phyloP scores from a whole-genome alignment of 2,329 filamentous ascomycete species.

The Colletotrichum neosansevieriae region DNA sequence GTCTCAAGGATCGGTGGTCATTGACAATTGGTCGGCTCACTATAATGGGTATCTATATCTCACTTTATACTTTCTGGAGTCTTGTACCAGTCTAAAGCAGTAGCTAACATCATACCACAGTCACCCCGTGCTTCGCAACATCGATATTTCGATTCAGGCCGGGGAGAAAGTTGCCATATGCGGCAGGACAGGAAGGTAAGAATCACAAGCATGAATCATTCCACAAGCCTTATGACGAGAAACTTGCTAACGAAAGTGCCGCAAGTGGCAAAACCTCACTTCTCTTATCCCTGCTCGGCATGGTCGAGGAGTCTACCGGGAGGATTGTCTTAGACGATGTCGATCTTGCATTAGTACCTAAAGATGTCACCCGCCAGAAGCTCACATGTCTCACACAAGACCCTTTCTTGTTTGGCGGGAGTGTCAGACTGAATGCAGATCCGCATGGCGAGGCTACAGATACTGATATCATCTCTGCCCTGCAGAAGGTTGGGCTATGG shows the following conservation, averaged over 20 bases:
- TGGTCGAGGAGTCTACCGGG: conserved; percentile 57
- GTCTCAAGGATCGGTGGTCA: conserved; percentile 48
- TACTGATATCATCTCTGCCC: conserved; percentile 55
- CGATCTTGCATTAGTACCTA: conserved; percentile 47
- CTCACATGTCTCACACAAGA: conserved; percentile 64
- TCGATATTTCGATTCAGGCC: conserved; percentile 44
- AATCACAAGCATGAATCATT: conserved; percentile 5
- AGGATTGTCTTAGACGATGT: conserved; percentile 59
- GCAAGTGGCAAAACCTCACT: conserved; percentile 46
- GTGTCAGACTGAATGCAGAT: conserved; percentile 62
- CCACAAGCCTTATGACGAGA: conserved; percentile 19
- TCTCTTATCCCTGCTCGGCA: conserved; percentile 58
- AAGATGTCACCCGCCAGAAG: conserved; percentile 43
- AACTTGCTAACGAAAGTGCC: conserved; percentile 62
- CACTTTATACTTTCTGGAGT: conserved; percentile 44
- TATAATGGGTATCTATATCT: conserved; percentile 24
- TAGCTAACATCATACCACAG: conserved; percentile 17
- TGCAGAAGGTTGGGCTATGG: conserved; percentile 61
- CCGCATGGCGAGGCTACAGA: conserved; percentile 54
- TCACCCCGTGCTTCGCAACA: conserved; percentile 37
- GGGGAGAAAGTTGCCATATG: conserved; percentile 63
- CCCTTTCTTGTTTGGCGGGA: conserved; percentile 61
- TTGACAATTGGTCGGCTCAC: conserved; percentile 44
- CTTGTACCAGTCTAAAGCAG: conserved; percentile 12
- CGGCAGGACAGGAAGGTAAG: conserved; percentile 46